A percentile compares a stretch with the other conserved stretches of the same genome.
These are phyloP conservation scores for Ophiosphaerella herpotricha DNA, from an alignment of 2,329 filamentous ascomycete genomes.

Conservation along the genomic window DNA sequence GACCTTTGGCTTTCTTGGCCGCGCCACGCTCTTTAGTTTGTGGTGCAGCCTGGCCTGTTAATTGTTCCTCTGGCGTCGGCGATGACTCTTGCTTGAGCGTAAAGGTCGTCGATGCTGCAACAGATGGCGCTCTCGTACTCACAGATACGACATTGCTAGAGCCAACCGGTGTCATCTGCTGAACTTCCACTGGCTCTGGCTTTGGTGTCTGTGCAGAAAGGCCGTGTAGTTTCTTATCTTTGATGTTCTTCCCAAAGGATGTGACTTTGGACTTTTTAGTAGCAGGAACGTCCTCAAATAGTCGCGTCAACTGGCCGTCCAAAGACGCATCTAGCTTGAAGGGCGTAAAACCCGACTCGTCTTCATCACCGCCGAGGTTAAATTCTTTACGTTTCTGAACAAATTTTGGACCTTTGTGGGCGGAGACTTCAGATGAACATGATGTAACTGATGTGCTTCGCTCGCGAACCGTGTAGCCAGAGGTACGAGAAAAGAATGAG, in stretches of 20 bases:
- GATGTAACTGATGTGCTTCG: no score
- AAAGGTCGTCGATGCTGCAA: no score
- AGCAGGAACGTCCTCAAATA: not conserved
- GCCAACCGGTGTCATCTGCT: no score
- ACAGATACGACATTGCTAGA: no score
- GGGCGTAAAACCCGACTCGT: constrained; percentile 7
- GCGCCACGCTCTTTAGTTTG: not conserved
- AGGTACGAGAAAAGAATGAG: constrained; percentile 4
- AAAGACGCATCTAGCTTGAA: constrained; percentile 7
- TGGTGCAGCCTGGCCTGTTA: no score
- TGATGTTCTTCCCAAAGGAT: not conserved
- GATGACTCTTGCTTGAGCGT: no score
- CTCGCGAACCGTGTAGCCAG: no score
- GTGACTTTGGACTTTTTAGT: not conserved
- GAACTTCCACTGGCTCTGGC: no score
- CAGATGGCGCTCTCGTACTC: no score
- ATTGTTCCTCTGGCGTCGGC: no score
- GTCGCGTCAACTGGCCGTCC: not conserved
- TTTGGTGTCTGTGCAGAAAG: no score
- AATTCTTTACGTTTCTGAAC: constrained; percentile 8
- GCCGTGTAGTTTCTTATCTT: not conserved
- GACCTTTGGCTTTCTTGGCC: not conserved
- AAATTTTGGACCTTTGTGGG: not conserved
- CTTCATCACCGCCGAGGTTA: constrained; percentile 15
- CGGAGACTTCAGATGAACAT: not conserved